These are phyloP conservation scores for Paradendryphiella salina DNA, from an alignment of 2,329 filamentous ascomycete genomes.

Conservation along the genomic window DNA sequence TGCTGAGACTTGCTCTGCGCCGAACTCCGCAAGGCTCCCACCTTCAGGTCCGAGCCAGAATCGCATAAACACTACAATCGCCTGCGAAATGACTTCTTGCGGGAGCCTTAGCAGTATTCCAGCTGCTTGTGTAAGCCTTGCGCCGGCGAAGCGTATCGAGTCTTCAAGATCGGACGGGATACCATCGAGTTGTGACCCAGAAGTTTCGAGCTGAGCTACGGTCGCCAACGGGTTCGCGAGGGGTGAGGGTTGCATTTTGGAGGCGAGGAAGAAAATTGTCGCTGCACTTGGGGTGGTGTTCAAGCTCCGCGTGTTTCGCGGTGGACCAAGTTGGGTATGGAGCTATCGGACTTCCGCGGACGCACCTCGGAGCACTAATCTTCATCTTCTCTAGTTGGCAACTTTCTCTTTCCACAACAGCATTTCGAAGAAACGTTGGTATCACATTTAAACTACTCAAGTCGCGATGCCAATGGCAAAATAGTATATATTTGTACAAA, in stretches of 20 bases:
- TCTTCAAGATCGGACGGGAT: conserved; percentile 72
- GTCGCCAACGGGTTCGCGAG: conserved; percentile 73
- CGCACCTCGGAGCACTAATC: conserved; percentile 7
- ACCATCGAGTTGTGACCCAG: conserved; percentile 58
- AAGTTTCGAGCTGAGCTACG: conserved; percentile 67
- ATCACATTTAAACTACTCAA: too few relatives aligned
- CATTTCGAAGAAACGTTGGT: background rate
- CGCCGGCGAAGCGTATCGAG: conserved; percentile 70
- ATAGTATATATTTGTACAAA: background rate
- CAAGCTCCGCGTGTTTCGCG: background rate
- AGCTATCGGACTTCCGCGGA: conserved; percentile 1
- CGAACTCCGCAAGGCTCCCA: conserved; percentile 55
- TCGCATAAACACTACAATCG: conserved; percentile 77
- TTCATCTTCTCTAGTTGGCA: conserved; percentile 6
- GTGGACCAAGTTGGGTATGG: conserved; percentile 10
- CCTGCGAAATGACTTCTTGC: conserved; percentile 82
- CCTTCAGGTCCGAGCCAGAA: conserved; percentile 71
- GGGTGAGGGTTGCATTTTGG: conserved; percentile 37
- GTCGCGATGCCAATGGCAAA: accelerated
- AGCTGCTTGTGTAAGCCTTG: conserved; percentile 74
- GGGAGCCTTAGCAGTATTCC: conserved; percentile 81
- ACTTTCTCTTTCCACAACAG: background rate
- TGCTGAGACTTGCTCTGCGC: conserved; percentile 73
- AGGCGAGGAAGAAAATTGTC: background rate
- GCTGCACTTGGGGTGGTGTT: background rate